phyloP scores from a whole-genome alignment of 225 moss, liverwort and hornwort genomes.

The Bryoerythrophyllum caledonicum region DNA sequence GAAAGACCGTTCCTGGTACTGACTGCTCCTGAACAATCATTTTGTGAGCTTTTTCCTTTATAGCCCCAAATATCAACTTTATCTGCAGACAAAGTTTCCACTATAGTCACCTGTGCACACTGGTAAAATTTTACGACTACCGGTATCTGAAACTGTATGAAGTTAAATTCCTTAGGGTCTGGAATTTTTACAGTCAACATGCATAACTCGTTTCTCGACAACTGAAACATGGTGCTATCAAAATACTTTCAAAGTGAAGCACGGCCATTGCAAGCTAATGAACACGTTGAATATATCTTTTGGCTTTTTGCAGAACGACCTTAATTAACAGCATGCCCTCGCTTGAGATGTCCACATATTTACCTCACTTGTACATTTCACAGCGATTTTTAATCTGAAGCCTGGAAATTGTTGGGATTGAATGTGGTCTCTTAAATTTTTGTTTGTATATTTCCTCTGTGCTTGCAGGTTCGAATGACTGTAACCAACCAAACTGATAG shows the following conservation, averaged over 20 bases:
- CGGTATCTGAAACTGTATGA: neutral
- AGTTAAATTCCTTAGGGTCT: neutral
- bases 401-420: neutral
- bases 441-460: neutral
- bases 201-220: slow-evolving; percentile 2
- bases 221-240: neutral
- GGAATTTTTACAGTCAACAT: neutral
- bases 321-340: neutral
- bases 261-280: neutral
- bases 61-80: slow-evolving; percentile 14
- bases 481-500: slow-evolving; percentile 85
- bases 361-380: neutral
- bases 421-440: slow-evolving; percentile 4
- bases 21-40: neutral
- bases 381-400: neutral
- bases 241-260: neutral
- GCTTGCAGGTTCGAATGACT: slow-evolving; percentile 79
- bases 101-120: neutral
- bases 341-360: neutral
- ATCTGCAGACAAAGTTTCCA: neutral
- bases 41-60: neutral
- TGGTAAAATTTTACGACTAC: neutral
- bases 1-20: slow-evolving; percentile 94
- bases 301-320: neutral
- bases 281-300: neutral